Evolutionary conservation across 2,329 filamentous ascomycete genomes (phyloP), one percentile per base, ranked within the genome.

Genomic region (Botrytis byssoidea): DNA sequence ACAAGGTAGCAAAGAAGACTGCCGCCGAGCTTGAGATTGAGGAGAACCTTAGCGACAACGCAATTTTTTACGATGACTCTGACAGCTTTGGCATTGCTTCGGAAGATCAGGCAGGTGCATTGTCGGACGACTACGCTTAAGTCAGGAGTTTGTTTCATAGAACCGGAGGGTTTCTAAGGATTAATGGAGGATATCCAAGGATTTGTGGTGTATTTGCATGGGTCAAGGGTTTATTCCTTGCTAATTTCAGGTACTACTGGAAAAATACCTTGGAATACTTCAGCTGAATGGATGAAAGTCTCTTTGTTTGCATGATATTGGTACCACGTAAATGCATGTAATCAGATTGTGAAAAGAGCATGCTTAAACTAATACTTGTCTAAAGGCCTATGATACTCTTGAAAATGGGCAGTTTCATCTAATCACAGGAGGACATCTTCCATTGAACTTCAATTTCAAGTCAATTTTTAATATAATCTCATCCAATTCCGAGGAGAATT

Each of bases 131-230:
- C n/a, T 3, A 18, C 18, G n/a, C 0, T 57, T 29, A 18, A 9
- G 18, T 18, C 14, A 55, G 6, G 14, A 9, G n/a, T 1, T 16
- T 18, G 7, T 29, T 55, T 29, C 4, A 32, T 57, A 4, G n/a
- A 57, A 8, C 0, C 4, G 16, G 9, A 18, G 12, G 3, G 0
- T 18, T 2, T 18, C 2, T 8, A n/a, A 16, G 4, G 32, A 2
- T 18, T 18, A 61, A 55, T n/a, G 59, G 22, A 18, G 22, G 12
- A 25, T 2, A 3, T 61, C 18, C 37, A 63, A 40, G 35, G 22
- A 3, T 63, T 16, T n/a, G 35, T 4, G 35, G 7, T 42, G 3
- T 8, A 42, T n/a, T n/a, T 40, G 4, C 3, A 16, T n/a, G 60
- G 35, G 0, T 5, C 0, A 63, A 25, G 12, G 37, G 8, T 16